Base-by-base conservation (phyloP, 192 early-diverging fungal species). In the Entrophospora sp. region DNA sequence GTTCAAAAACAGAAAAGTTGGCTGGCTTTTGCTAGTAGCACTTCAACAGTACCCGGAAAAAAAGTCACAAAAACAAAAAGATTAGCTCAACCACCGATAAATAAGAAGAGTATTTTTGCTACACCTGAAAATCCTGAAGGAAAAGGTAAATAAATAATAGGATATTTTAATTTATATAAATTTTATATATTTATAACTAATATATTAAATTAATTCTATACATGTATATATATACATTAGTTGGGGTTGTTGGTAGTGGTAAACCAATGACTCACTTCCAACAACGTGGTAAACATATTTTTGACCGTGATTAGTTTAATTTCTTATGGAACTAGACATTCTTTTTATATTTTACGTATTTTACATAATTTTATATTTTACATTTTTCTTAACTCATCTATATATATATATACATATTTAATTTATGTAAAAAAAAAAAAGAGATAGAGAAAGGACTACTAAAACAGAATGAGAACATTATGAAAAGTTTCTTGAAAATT, bases 231-330 rank as follows among this genome's bases (percentile, higher is more conserved):
- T 61, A 35, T 25, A 8, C 35, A 18, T 14, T 71, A 80, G 89
- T 91, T 22, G 89, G 89, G 52, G 88, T 91, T n/a, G 80, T 90
- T 58, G 88, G 88, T 18, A 85, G 83, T 65, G 88, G 88, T 53
- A 83, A 80, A 70, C 85, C 86, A 3, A 90, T 91, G 88, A 90
- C 89, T 0, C 69, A 77, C 42, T 91, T 86, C 67, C 81, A 85
- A 43, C 83, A 86, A 70, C 76, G 86, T 30, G 87, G 87, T 31
- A 89, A 89, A 75, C 89, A 91, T 69, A 70, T 87, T 27, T 91
- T 81, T 69, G 78, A 77, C 16, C 56, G 66, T 10, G 34, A 66
- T 59, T 66, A 81, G 10, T 72, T 55, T 52, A 37, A 58, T 59
- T 28, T 57, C 25, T 22, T 51, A 42, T 13, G 40, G 12, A 60